Evolutionary conservation across 2,329 filamentous ascomycete species (phyloP).

Genomic region (Alternaria alternata): DNA sequence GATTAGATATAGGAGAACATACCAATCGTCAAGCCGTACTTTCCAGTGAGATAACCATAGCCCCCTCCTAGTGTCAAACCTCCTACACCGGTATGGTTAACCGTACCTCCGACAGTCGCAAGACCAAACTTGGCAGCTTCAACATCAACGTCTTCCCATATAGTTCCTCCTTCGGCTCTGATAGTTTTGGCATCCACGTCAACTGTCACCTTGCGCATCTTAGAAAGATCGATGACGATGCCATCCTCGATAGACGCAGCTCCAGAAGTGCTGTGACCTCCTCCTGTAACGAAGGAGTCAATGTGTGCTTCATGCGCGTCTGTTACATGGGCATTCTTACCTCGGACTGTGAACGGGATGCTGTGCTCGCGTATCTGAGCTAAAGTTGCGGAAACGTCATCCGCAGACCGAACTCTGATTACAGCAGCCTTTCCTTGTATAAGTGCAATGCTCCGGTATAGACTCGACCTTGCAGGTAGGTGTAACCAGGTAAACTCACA

Average conservation of each 20-base stretch:
- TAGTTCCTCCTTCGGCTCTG: conserved; percentile 60
- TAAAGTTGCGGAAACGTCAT: conserved; percentile 35
- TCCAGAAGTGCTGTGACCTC: conserved; percentile 65
- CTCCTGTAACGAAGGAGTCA: conserved; percentile 46
- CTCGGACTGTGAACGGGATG: conserved; percentile 61
- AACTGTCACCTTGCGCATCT: conserved; percentile 61
- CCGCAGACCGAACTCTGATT: conserved; percentile 26
- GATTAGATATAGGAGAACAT: conserved; percentile 17
- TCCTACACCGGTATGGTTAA: conserved; percentile 69
- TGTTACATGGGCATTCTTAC: not conserved
- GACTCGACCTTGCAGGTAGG: not conserved
- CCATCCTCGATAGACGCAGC: conserved; percentile 61
- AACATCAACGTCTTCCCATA: conserved; percentile 64
- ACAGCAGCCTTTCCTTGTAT: conserved; percentile 28
- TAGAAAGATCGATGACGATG: conserved; percentile 64
- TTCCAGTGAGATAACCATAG: conserved; percentile 64
- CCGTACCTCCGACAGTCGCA: conserved; percentile 68
- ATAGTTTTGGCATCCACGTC: conserved; percentile 57
- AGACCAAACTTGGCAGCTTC: conserved; percentile 60
- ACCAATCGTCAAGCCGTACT: conserved; percentile 64
- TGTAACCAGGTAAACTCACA: conserved; percentile 19
- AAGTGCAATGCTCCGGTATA: not conserved
- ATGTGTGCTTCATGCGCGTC: not conserved
- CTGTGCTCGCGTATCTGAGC: conserved; percentile 32
- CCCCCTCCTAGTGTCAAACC: conserved; percentile 65